A percentile compares a stretch with the other conserved stretches of the same genome.
phyloP scores from a whole-genome alignment of 345 rosid genomes.

The Arabis alpina region DNA sequence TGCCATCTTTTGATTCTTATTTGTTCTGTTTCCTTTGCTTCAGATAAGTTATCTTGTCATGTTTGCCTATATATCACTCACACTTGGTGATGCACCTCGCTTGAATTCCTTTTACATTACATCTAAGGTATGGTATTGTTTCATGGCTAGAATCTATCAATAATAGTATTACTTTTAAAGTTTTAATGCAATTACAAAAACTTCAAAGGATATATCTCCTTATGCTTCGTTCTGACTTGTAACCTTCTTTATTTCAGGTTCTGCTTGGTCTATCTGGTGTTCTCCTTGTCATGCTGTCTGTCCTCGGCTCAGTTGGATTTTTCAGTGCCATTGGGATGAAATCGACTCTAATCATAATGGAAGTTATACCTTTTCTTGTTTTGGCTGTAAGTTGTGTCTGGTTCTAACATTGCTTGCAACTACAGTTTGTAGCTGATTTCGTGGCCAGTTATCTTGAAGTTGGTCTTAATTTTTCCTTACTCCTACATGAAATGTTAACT shows the following conservation, averaged over 20 bases:
- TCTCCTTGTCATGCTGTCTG: conserved; percentile 94
- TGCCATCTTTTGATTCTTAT: conserved; percentile 11
- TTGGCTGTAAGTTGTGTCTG: conserved; percentile 75
- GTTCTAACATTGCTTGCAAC: background rate
- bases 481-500: conserved; percentile 12
- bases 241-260: conserved; percentile 60
- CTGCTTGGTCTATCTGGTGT: conserved; percentile 96
- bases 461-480: background rate
- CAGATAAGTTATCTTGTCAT: conserved; percentile 99
- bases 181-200: background rate
- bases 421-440: conserved; percentile 6
- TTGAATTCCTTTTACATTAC: conserved; percentile 73
- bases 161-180: background rate
- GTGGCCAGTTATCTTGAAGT: background rate
- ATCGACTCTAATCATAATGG: conserved; percentile 94
- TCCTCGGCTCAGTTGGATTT: conserved; percentile 93
- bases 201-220: background rate
- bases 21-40: conserved; percentile 31
- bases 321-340: conserved; percentile 95
- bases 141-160: conserved; percentile 10
- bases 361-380: conserved; percentile 98
- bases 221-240: conserved; percentile 5
- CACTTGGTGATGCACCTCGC: conserved; percentile 80
- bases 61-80: conserved; percentile 95
- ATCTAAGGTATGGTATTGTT: conserved; percentile 67